Percentiles rank a stretch among this genome's conserved stretches.
Conservation (phyloP, 2,329 filamentous ascomycete genomes). For the Beauveria varroae region DNA sequence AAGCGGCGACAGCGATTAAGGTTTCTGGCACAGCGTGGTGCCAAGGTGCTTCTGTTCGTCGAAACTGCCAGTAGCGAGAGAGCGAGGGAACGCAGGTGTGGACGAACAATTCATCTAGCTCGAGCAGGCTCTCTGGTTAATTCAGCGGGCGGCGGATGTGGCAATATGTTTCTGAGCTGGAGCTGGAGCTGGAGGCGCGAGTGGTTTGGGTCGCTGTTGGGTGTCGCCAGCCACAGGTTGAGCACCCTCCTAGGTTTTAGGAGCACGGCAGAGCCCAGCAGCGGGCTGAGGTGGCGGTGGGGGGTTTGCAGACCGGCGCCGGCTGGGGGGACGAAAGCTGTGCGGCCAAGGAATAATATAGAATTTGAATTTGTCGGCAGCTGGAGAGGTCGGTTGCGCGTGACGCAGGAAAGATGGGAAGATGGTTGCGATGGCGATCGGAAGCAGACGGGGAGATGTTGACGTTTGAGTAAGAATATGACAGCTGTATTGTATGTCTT, state of each 20-base stretch:
- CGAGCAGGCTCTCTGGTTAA: not conserved
- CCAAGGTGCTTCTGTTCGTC: not conserved
- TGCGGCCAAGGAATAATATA: not conserved
- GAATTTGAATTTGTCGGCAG: not conserved
- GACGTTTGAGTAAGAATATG: not conserved
- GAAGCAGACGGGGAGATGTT: not conserved
- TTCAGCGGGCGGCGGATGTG: not conserved
- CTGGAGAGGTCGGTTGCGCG: not conserved
- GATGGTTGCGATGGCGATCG: not conserved
- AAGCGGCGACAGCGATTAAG: constrained; percentile 12
- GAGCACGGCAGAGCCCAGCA: constrained; percentile 6
- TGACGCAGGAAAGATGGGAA: not conserved
- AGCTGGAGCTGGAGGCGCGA: not conserved
- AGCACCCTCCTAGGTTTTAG: not conserved
- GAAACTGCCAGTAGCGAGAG: not conserved
- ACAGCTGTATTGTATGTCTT: not conserved
- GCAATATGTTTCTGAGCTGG: too few species aligned
- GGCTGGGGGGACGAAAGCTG: not conserved
- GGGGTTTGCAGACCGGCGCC: not conserved
- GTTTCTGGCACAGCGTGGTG: constrained; percentile 5
- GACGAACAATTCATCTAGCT: not conserved
- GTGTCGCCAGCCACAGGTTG: constrained; percentile 1
- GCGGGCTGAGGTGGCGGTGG: constrained; percentile 10
- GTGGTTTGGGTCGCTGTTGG: not conserved
- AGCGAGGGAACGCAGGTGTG: not conserved